Conservation (phyloP, 2,329 filamentous ascomycete species). For the Aspergillus clavatus region DNA sequence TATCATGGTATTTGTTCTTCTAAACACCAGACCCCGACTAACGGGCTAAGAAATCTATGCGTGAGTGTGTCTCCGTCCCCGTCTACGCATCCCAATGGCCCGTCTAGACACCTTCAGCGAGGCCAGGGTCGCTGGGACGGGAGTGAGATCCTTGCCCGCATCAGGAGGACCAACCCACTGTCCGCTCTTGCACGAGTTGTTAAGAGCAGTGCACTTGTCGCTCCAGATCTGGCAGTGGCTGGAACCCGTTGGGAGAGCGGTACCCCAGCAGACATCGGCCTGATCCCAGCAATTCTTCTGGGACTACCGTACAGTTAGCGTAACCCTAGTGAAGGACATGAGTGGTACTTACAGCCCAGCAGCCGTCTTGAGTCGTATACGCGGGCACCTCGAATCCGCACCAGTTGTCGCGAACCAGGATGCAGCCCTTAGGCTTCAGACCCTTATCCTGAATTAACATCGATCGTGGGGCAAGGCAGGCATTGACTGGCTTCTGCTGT, state of each 20-base stretch:
- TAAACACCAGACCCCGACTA: too few relatives aligned
- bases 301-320: conserved; percentile 23
- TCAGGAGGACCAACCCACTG: conserved; percentile 44
- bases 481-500: not conserved
- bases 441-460: conserved; percentile 43
- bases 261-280: conserved; percentile 54
- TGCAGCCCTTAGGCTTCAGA: conserved; percentile 51
- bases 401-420: conserved; percentile 68
- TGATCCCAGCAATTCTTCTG: conserved; percentile 57
- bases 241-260: conserved; percentile 55
- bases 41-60: not conserved
- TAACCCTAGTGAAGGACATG: not conserved
- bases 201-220: conserved; percentile 52
- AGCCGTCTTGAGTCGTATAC: conserved; percentile 54
- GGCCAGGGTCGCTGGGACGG: conserved; percentile 4
- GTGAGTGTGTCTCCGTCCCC: not conserved
- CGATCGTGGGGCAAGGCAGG: conserved; percentile 7
- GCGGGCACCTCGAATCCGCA: conserved; percentile 57
- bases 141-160: conserved; percentile 38
- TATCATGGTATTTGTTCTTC: too few relatives aligned
- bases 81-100: not conserved
- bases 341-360: conserved; percentile 49
- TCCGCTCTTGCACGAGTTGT: conserved; percentile 37
- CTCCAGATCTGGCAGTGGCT: conserved; percentile 60
- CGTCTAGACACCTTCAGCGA: conserved; percentile 1